A percentile compares a stretch with the other conserved stretches of the same genome.
These are phyloP conservation scores for Amphicarpaea edgeworthii DNA, from an alignment of 306 rosid genomes.

Conservation along the genomic window DNA sequence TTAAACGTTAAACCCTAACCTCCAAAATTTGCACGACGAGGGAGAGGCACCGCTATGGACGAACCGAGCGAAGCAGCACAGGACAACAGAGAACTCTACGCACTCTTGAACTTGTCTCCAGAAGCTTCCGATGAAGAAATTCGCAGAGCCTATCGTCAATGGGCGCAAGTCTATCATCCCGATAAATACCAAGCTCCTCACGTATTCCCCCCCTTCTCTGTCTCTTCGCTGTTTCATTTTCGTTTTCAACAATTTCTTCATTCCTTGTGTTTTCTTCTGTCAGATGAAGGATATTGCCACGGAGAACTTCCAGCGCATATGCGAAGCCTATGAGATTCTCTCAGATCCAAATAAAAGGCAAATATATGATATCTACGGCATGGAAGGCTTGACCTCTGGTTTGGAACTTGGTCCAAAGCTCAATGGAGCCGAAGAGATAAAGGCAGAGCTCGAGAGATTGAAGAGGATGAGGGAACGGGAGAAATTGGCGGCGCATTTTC, in stretches of 20 bases:
- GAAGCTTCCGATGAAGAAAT: conserved; percentile 98
- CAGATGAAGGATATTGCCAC: conserved; percentile 95
- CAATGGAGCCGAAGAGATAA: conserved; percentile 77
- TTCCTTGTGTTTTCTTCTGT: conserved; percentile 24
- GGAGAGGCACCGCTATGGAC: conserved; percentile 51
- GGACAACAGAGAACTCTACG: conserved; percentile 80
- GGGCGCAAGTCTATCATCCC: conserved; percentile 98
- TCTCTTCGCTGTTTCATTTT: not conserved
- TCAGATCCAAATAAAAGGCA: conserved; percentile 82
- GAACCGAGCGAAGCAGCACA: conserved; percentile 66
- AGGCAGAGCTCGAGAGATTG: conserved; percentile 80
- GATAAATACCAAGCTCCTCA: conserved; percentile 85
- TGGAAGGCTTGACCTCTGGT: conserved; percentile 92
- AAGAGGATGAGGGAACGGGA: conserved; percentile 70
- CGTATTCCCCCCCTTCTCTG: conserved; percentile 46
- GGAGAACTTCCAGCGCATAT: conserved; percentile 86
- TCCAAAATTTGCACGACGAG: conserved; percentile 7
- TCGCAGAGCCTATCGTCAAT: conserved; percentile 94
- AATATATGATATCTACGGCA: conserved; percentile 92
- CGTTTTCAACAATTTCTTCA: conserved; percentile 32
- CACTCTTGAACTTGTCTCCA: conserved; percentile 81
- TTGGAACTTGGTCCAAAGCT: conserved; percentile 88
- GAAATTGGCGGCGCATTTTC: conserved; percentile 67
- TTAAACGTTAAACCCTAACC: conserved; percentile 50
- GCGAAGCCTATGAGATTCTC: conserved; percentile 90